Evolutionary conservation across 176 grass and related monocot genomes (phyloP).

Genomic region (Phoenix dactylifera): DNA sequence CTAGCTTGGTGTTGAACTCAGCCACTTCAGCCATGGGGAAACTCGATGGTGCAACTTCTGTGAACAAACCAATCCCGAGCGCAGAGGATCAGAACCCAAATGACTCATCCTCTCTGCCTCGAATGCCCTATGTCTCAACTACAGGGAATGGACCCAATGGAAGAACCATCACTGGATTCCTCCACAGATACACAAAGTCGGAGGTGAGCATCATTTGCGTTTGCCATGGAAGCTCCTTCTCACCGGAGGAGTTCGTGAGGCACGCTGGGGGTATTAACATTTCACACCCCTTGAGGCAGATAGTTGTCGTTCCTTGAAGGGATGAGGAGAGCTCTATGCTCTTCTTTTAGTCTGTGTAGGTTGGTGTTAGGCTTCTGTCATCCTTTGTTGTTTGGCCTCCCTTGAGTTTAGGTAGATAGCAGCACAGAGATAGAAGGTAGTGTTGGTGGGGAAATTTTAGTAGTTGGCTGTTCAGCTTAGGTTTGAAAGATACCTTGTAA

Average conservation of each 20-base stretch:
- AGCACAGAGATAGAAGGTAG: too few species aligned
- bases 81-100: too few species aligned
- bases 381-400: too few species aligned
- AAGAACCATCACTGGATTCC: not conserved
- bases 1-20: not conserved
- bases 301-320: not conserved
- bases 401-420: too few species aligned
- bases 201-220: not conserved
- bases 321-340: not conserved
- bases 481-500: too few species aligned
- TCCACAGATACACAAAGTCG: not conserved
- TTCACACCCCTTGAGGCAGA: not conserved
- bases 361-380: too few species aligned
- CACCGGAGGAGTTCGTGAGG: not conserved
- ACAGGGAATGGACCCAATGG: slow-evolving; percentile 9
- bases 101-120: not conserved
- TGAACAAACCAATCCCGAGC: not conserved
- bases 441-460: too few species aligned
- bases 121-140: slow-evolving; percentile 10
- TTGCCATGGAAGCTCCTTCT: slow-evolving; percentile 1
- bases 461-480: too few species aligned
- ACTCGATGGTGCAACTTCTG: too few species aligned
- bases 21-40: not conserved
- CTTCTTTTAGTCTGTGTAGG: too few species aligned
- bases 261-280: not conserved